A percentile compares a stretch with the other conserved stretches of the same genome.
Conservation (phyloP, 2,329 filamentous ascomycete genomes). For the Aspergillus melleus region DNA sequence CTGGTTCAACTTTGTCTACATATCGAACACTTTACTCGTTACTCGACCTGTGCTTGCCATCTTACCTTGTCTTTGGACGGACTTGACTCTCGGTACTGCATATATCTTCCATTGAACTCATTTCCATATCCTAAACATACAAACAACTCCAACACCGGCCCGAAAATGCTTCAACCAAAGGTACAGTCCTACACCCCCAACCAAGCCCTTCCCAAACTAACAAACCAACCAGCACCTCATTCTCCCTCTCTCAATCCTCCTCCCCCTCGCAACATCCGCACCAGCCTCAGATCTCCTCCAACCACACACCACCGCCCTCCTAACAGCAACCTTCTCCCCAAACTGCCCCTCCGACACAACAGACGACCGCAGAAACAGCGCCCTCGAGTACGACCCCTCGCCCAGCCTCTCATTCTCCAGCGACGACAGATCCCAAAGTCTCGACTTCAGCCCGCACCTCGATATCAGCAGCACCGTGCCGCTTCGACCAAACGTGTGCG, state of each 20-base stretch:
- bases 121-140: too few relatives aligned
- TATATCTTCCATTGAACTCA: too few relatives aligned
- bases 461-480: slow-evolving; percentile 22
- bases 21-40: too few relatives aligned
- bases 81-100: too few relatives aligned
- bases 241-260: slow-evolving; percentile 19
- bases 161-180: slow-evolving; percentile 7
- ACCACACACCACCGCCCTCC: slow-evolving; percentile 23
- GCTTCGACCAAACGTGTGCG: slow-evolving; percentile 25
- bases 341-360: slow-evolving; percentile 20
- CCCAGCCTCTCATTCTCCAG: not conserved
- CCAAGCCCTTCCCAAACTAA: slow-evolving; percentile 48
- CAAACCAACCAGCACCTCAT: slow-evolving; percentile 28
- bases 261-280: slow-evolving; percentile 21
- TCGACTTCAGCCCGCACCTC: slow-evolving; percentile 8
- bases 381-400: not conserved
- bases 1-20: too few relatives aligned
- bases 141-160: slow-evolving; percentile 2
- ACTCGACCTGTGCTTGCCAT: too few relatives aligned
- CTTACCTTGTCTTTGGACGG: too few relatives aligned
- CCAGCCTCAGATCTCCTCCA: not conserved
- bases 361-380: not conserved
- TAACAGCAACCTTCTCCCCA: slow-evolving; percentile 34
- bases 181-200: not conserved
- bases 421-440: too few relatives aligned